Conservation (phyloP, 495 filamentous ascomycete species). For the Umbilicaria muhlenbergii region DNA sequence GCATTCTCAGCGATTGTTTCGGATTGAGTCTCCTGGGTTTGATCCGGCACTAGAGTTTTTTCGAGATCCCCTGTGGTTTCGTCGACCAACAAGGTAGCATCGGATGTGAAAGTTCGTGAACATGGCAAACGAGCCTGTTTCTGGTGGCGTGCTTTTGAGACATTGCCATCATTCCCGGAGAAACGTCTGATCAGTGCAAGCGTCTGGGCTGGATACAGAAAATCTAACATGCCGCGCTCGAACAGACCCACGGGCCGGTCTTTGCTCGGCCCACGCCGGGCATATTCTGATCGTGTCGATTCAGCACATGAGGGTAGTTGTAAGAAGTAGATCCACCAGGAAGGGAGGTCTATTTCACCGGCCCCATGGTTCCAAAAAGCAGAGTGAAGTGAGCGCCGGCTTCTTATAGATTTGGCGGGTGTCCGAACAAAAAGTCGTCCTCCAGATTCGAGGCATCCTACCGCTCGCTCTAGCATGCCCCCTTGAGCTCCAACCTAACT, state of each 20-base stretch:
- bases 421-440: slow-evolving; percentile 50
- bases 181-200: slow-evolving; percentile 29
- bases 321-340: slow-evolving; percentile 26
- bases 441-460: slow-evolving; percentile 63
- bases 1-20: too few relatives aligned
- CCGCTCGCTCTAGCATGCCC: slow-evolving; percentile 76
- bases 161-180: not conserved
- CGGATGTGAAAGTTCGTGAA: too few relatives aligned
- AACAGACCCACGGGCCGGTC: not conserved
- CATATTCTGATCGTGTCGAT: not conserved
- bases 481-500: too few relatives aligned
- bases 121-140: too few relatives aligned
- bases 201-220: slow-evolving; percentile 43
- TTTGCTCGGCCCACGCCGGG: not conserved
- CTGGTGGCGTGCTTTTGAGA: too few relatives aligned
- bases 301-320: slow-evolving; percentile 8
- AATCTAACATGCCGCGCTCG: slow-evolving; percentile 34
- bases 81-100: too few relatives aligned
- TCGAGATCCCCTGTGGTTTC: too few relatives aligned
- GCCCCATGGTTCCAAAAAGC: slow-evolving; percentile 53
- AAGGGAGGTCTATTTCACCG: slow-evolving; percentile 36
- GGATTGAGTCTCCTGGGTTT: too few relatives aligned
- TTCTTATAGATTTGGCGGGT: slow-evolving; percentile 35
- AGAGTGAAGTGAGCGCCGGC: slow-evolving; percentile 43
- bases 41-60: too few relatives aligned